Percentiles rank a stretch among this genome's conserved stretches.
Evolutionary conservation across 2,329 filamentous ascomycete species (phyloP).

Genomic region (Cryphonectria radicalis): DNA sequence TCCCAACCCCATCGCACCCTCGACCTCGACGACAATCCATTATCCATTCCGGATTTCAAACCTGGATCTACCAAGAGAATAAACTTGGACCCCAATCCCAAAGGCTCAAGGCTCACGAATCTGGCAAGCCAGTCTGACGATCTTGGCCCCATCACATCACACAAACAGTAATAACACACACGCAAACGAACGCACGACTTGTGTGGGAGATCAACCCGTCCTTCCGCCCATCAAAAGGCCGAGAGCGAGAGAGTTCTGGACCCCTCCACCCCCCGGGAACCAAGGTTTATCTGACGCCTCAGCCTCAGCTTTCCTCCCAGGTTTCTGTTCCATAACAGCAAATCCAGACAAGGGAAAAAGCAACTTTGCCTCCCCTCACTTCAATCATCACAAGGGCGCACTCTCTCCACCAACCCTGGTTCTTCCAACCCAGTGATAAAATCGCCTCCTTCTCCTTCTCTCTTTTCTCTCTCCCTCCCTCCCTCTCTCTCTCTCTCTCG

Average conservation of each 20-base stretch:
- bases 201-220: not conserved
- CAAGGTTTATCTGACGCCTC: conserved; percentile 22
- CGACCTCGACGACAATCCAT: conserved; percentile 2
- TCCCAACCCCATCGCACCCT: not conserved
- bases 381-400: not conserved
- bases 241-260: conserved; percentile 8
- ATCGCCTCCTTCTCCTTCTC: not conserved
- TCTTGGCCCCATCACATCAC: not conserved
- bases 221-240: not conserved
- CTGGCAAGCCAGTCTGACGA: not conserved
- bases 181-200: not conserved
- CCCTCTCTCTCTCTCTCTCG: not conserved
- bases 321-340: conserved; percentile 9
- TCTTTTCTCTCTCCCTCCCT: not conserved
- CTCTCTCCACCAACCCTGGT: not conserved
- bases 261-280: conserved; percentile 2
- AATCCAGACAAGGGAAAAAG: conserved; percentile 9
- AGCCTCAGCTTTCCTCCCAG: conserved; percentile 5
- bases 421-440: not conserved
- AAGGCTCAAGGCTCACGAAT: not conserved
- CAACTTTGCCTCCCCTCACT: not conserved
- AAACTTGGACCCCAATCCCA: conserved; percentile 7
- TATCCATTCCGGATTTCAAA: conserved; percentile 2
- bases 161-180: not conserved
- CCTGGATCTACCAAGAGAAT: conserved; percentile 2